Evolutionary conservation across 495 filamentous ascomycete species (phyloP).

Genomic region (Neurospora sublineolata): DNA sequence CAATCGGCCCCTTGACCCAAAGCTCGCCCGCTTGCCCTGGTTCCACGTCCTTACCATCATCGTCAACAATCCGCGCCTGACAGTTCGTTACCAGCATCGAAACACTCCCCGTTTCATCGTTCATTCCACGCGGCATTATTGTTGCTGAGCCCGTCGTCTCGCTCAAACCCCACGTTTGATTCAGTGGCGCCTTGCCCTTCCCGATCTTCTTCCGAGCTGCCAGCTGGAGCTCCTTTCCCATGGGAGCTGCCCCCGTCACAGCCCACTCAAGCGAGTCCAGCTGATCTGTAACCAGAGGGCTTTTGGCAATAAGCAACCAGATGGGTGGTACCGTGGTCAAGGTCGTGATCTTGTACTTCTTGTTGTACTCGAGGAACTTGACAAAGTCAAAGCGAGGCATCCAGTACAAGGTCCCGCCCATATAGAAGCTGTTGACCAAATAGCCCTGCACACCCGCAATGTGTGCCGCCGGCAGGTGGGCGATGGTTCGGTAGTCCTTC

Average conservation of each 20-base stretch:
- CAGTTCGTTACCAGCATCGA: slow-evolving; percentile 42
- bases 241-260: slow-evolving; percentile 22
- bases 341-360: slow-evolving; percentile 31
- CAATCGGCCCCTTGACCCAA: slow-evolving; percentile 36
- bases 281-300: slow-evolving; percentile 37
- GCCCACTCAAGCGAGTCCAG: slow-evolving; percentile 20
- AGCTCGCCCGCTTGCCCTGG: slow-evolving; percentile 24
- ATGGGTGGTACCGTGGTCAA: slow-evolving; percentile 44
- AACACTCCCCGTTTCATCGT: slow-evolving; percentile 19
- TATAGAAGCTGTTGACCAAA: slow-evolving; percentile 24
- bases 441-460: slow-evolving; percentile 35
- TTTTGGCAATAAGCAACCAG: slow-evolving; percentile 37
- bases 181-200: slow-evolving; percentile 27
- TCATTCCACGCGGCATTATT: slow-evolving; percentile 4
- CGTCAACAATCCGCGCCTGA: slow-evolving; percentile 33
- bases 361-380: slow-evolving; percentile 31
- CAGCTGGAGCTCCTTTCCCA: slow-evolving; percentile 27
- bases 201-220: slow-evolving; percentile 22
- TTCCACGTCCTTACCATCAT: slow-evolving; percentile 34
- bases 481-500: slow-evolving; percentile 27
- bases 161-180: slow-evolving; percentile 68
- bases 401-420: slow-evolving; percentile 38
- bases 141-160: slow-evolving; percentile 37
- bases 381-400: slow-evolving; percentile 37
- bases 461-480: slow-evolving; percentile 39